Evolutionary conservation across 73 alveolate genomes (phyloP), one percentile per base, ranked within the genome.

Genomic region (Symbiodinium pilosum): DNA sequence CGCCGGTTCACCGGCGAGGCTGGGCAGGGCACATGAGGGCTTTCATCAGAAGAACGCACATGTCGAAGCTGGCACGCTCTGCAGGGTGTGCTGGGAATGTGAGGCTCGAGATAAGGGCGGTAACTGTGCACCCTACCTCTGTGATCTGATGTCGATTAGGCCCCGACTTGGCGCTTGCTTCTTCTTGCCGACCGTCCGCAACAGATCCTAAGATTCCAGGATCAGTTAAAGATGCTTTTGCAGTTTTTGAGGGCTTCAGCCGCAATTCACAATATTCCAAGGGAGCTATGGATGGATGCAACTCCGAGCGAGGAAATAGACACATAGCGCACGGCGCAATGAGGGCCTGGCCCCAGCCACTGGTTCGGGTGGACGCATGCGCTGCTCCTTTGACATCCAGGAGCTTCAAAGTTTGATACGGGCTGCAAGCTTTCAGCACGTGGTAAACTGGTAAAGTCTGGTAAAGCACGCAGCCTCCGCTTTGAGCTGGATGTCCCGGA

Each of bases 401-500:
- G n/a, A n/a, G n/a, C n/a, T n/a, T n/a, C n/a, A n/a, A n/a, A n/a
- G n/a, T n/a, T n/a, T n/a, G n/a, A n/a, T n/a, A n/a, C n/a, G n/a
- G n/a, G n/a, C n/a, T n/a, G n/a, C n/a, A n/a, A n/a, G n/a, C n/a
- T n/a, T n/a, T n/a, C n/a, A n/a, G n/a, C n/a, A n/a, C n/a, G n/a
- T n/a, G n/a, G n/a, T n/a, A n/a, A n/a, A n/a, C n/a, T n/a, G n/a
- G n/a, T n/a, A n/a, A n/a, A n/a, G n/a, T n/a, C n/a, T n/a, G n/a
- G n/a, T n/a, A n/a, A n/a, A n/a, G n/a, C n/a, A n/a, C 26, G 56
- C 32, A 81, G 88, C 97, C 97, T 91, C 97, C 20, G 97, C 97
- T 56, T 91, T 91, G 89, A 91, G 77, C 97, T 91, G 97, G 38
- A 91, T 91, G 97, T 91, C 97, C 68, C 97, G 97, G 88, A 91